Evolutionary conservation across 495 filamentous ascomycete species (phyloP).

Genomic region (Talaromyces proteolyticus): DNA sequence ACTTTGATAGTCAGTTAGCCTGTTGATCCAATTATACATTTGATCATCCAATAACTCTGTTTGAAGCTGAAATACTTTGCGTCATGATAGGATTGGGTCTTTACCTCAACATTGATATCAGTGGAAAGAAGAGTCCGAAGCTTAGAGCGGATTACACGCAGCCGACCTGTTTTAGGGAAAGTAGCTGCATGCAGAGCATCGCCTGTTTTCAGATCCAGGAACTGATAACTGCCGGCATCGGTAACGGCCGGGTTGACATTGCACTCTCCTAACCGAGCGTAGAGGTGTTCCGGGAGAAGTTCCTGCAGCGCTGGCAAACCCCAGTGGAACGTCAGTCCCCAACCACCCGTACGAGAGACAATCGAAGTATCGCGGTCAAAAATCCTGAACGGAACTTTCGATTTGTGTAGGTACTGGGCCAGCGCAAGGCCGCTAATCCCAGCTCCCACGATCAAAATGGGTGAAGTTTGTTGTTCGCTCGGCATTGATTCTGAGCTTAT

Average conservation of each 20-base stretch:
- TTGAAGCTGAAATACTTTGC: background rate
- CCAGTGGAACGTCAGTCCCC: slow-evolving; percentile 58
- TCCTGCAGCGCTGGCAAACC: slow-evolving; percentile 41
- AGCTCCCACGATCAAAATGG: slow-evolving; percentile 52
- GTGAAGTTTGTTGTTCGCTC: slow-evolving; percentile 1
- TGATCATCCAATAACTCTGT: too few relatives aligned
- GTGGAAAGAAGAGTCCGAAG: slow-evolving; percentile 40
- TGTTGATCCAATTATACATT: too few relatives aligned
- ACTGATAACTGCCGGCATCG: slow-evolving; percentile 47
- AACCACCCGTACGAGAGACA: slow-evolving; percentile 41
- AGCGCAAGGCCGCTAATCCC: slow-evolving; percentile 55
- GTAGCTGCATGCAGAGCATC: slow-evolving; percentile 27
- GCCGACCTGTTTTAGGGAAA: slow-evolving; percentile 41
- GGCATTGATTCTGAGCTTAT: too few relatives aligned
- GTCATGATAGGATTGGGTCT: background rate
- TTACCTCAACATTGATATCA: slow-evolving; percentile 40
- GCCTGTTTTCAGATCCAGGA: slow-evolving; percentile 46
- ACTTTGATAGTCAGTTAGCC: background rate
- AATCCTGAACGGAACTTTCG: slow-evolving; percentile 37
- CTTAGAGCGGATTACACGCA: slow-evolving; percentile 43
- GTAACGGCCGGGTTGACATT: slow-evolving; percentile 38
- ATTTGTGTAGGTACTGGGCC: slow-evolving; percentile 49
- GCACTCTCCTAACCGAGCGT: slow-evolving; percentile 39
- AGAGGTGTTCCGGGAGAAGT: slow-evolving; percentile 43
- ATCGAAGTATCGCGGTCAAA: slow-evolving; percentile 48